phyloP scores from a whole-genome alignment of 108 stramenopile genomes.

The Stephanodiscus minutulus region DNA sequence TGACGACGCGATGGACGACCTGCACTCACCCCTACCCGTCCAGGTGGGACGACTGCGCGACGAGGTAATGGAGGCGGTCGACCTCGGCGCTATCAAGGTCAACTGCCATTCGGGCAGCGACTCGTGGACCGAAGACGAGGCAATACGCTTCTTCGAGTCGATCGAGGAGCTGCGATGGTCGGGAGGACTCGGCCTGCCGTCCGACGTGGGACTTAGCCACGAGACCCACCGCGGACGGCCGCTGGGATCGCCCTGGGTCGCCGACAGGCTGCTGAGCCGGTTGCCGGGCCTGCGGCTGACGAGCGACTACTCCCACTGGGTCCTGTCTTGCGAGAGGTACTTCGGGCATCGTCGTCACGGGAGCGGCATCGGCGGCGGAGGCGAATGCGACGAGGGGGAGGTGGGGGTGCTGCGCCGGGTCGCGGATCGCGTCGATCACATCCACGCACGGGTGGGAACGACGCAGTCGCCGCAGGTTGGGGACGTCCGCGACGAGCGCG shows the following conservation, averaged over 20 bases:
- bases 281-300: neutral
- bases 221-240: neutral
- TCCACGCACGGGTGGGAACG: neutral
- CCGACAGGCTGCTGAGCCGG: neutral
- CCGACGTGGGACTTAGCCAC: neutral
- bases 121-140: neutral
- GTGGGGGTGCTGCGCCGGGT: neutral
- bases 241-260: neutral
- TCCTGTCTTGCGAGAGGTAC: neutral
- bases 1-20: neutral
- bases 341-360: neutral
- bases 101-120: neutral
- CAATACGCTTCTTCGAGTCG: neutral
- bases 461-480: neutral
- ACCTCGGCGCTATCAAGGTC: neutral
- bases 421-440: neutral
- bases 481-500: neutral
- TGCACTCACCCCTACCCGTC: neutral
- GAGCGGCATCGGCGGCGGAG: too few species aligned
- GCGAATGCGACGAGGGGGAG: neutral
- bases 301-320: neutral
- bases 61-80: neutral
- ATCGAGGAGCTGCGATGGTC: neutral
- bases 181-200: neutral
- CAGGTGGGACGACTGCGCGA: neutral